Base-by-base conservation (phyloP, 2,329 filamentous ascomycete species). In the Aspergillus sp. region DNA sequence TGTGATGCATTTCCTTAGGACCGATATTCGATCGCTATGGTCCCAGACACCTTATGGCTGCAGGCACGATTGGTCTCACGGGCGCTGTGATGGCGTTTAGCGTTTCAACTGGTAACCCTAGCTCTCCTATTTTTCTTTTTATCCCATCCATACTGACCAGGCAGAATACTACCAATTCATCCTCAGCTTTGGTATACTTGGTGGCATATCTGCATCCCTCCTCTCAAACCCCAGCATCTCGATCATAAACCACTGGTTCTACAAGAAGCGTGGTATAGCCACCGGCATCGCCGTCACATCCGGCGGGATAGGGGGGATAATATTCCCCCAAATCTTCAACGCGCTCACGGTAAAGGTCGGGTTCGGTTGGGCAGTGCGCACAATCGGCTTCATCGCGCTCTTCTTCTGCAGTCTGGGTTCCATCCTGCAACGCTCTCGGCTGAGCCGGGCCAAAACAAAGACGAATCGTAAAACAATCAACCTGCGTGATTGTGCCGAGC, bases 131-230 rank as follows among this genome's bases (percentile, higher is more conserved):
- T 11, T 11, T 31, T 31, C 4, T 31, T 31, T 31, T 24, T 24
- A 24, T 24, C 5, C 9, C 27, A 31, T 4, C 9, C 27, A 31
- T 31, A 6, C 12, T 12, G 17, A 24, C 4, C 1, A 3, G 6
- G 24, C 21, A 70, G 68, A 73, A 57, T 75, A 73, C 52, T 75
- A 73, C 52, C 72, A 74, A 21, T 67, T 74, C 23, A 67, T 75
- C 46, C 62, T 75, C 6, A 69, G 66, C 4, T 74, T 75, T 48
- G 67, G 70, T 9, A 61, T 75, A 1, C 64, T 75, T 7, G 70
- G 69, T 1, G 73, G 73, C 3, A 54, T 74, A 17, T 68, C 66
- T 6, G 63, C 68, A 1, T 69, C 64, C 41, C 59, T 64, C 0
- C 61, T 74, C 5, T 72, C 73, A 21, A 74, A 68, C 0, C 68